These are phyloP conservation scores for Globisporangium megalacanthum DNA, from an alignment of 352 stramenopile species.

Conservation along the genomic window DNA sequence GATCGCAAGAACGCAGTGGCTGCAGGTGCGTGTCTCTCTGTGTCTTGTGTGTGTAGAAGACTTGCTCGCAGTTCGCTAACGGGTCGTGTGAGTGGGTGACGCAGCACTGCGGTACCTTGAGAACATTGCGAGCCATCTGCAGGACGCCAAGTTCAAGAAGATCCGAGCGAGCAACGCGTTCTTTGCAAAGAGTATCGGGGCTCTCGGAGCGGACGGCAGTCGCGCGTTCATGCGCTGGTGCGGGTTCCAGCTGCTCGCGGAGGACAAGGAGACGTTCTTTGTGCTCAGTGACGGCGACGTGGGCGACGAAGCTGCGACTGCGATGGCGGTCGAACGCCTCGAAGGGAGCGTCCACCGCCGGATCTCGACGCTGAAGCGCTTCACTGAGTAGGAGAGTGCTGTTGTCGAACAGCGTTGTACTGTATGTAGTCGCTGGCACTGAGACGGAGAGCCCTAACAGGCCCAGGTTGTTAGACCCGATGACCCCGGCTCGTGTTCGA, in stretches of 20 bases:
- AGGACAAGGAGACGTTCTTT: constrained; percentile 37
- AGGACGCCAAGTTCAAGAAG: constrained; percentile 59
- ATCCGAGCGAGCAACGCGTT: constrained; percentile 74
- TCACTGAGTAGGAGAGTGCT: neutral
- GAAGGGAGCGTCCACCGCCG: constrained; percentile 1
- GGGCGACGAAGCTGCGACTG: constrained; percentile 1
- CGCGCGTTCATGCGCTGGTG: constrained; percentile 46
- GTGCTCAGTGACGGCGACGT: constrained; percentile 16
- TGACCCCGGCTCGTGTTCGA: too few species aligned
- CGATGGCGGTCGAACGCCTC: neutral
- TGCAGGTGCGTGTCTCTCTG: neutral
- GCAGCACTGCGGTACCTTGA: constrained; percentile 55
- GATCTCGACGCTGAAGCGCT: constrained; percentile 9
- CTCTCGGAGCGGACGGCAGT: constrained; percentile 1
- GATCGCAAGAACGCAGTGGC: neutral
- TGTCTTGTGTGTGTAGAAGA: constrained; percentile 1
- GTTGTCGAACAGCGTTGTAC: too few species aligned
- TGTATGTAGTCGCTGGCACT: too few species aligned
- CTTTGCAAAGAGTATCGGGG: constrained; percentile 50
- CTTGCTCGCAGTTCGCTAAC: neutral
- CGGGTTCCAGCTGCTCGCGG: constrained; percentile 27
- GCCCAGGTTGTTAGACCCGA: too few species aligned
- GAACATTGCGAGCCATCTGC: constrained; percentile 51
- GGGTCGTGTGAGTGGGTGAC: neutral
- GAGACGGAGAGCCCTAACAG: too few species aligned